These are phyloP conservation scores for Phialophora tarda DNA, from an alignment of 2,329 filamentous ascomycete species.

Conservation along the genomic window DNA sequence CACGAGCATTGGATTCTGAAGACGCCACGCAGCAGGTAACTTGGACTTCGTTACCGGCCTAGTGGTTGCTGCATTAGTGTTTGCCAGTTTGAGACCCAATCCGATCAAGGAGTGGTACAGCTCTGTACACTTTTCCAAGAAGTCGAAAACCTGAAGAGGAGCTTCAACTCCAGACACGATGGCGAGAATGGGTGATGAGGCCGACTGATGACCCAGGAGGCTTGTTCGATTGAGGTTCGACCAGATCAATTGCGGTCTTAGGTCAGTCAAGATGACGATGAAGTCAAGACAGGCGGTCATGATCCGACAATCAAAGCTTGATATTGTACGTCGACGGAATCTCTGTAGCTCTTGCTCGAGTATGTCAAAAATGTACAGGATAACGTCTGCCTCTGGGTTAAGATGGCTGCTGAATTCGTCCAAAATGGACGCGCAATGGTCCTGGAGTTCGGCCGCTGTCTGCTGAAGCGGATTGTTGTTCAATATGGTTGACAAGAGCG, in stretches of 20 bases:
- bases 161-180: conserved; percentile 85
- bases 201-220: conserved; percentile 76
- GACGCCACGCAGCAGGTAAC: conserved; percentile 51
- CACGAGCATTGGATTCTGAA: conserved; percentile 61
- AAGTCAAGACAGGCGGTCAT: conserved; percentile 81
- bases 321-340: conserved; percentile 63
- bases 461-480: conserved; percentile 28
- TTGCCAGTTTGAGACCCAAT: conserved; percentile 64
- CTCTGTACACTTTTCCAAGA: conserved; percentile 74
- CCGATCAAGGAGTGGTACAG: conserved; percentile 78
- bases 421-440: conserved; percentile 53
- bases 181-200: conserved; percentile 74
- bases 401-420: conserved; percentile 58
- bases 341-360: conserved; percentile 70
- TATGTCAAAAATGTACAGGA: conserved; percentile 80
- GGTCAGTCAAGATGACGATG: conserved; percentile 70
- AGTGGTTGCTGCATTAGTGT: conserved; percentile 1
- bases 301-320: conserved; percentile 68
- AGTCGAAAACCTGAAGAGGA: conserved; percentile 73
- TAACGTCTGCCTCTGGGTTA: conserved; percentile 66
- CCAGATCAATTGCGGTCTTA: conserved; percentile 86
- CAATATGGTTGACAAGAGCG: conserved; percentile 62
- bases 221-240: conserved; percentile 83
- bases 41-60: conserved; percentile 2
- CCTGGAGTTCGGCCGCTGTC: conserved; percentile 40